Evolutionary conservation across 192 early-diverging fungal genomes (phyloP), one percentile per base, ranked within the genome.

Genomic region (Jimgerdemannia lactiflua): DNA sequence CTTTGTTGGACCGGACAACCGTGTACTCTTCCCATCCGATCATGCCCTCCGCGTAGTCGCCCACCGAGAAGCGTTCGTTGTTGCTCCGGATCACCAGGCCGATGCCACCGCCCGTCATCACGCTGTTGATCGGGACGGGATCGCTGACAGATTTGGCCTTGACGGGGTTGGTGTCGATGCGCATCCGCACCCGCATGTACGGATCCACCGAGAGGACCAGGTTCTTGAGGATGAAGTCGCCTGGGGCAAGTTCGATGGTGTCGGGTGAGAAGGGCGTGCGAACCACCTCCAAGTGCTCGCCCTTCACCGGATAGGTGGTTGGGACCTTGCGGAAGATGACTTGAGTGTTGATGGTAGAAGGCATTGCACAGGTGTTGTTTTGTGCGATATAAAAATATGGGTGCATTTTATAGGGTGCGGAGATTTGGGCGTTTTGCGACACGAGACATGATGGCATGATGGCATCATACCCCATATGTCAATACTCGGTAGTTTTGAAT

Each of bases 151-250:
- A 77, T 39, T 83, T 84, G 10, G 74, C 77, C 29, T 29, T 29
- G 29, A 29, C 29, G 29, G 29, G 29, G 1, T 29, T 29, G 4
- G 67, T 71, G 8, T 77, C 41, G 4, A 75, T 78, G 49, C 88
- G 80, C 87, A 95, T 95, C 67, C 91, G 90, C 42, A 80, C 84
- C 65, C 86, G 84, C 89, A 92, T 89, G 80, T 95, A 95, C 7
- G 92, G 94, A 79, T 95, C 93, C 8, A 94, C 77, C 8, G 92
- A 93, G 20, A 95, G 72, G 68, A 82, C 89, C n/a, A 89, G 83
- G 63, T 84, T 86, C 43, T 91, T 90, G 2, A 94, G 70, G 40
- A 93, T 63, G 64, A 85, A 70, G 18, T 89, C 81, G 19, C 77
- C 80, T 3, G 87, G 82, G 29, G 79, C 71, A 4, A 91, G 68